Evolutionary conservation across 345 rosid genomes (phyloP), one percentile per base, ranked within the genome.

Genomic region (Acer yangbiense): DNA sequence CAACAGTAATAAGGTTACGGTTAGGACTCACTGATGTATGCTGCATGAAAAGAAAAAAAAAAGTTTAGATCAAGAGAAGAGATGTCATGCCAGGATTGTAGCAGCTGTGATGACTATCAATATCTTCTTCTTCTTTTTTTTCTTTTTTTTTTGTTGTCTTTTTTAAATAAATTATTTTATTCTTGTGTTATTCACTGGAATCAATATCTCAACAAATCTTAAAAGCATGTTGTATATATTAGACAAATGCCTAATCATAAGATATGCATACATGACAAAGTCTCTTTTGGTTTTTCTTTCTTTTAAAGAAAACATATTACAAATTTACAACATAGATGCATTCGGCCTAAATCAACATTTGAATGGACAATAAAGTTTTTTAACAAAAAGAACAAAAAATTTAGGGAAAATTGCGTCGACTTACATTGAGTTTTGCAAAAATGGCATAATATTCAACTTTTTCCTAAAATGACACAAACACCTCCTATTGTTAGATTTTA

Each of bases 11-110:
- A 44, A 83, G 84, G 76, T 72, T 86, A 16, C 88, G 63, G 75
- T 89, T 85, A 2, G 94, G 94, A 70, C 91, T 90, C 61, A 90
- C 52, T 61, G 94, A 90, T 41, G 94, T 82, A 79, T 87, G 92
- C 94, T 90, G 90, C 83, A 87, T 74, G 72, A 75, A 43, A 54
- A 55, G 10, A 66, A 71, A 69, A 6, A 17, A 55, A 1, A 17
- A 55, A 21, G 65, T 55, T 65, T 16, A 58, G 61, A 58, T 57
- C 35, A 70, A 10, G 7, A 66, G 70, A 66, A 14, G 18, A 50
- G 54, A 46, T 20, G 48, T 67, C 25, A 67, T 39, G 18, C 50
- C 6, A n/a, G 6, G 23, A 67, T 67, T 23, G n/a, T 67, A 39
- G 11, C 50, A 18, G 67, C 39, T 63, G 16, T 63, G 23, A 11